Evolutionary conservation across 2,329 filamentous ascomycete genomes (phyloP), one percentile per base, ranked within the genome.

Genomic region (Penicillium sp.): DNA sequence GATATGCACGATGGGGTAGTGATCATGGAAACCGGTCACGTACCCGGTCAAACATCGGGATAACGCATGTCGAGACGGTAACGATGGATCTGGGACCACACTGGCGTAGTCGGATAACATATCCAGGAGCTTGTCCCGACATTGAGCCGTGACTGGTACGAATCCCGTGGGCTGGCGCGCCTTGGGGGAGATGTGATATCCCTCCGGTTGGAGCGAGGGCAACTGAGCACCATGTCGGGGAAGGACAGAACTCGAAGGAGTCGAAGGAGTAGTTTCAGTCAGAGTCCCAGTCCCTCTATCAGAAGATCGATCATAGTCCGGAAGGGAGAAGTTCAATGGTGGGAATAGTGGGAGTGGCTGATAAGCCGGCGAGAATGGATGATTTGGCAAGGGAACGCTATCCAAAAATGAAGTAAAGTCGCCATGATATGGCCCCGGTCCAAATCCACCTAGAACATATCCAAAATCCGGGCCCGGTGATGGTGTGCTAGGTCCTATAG

Each of bases 331-430:
- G 2, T 65, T 61, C 25, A 70, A 56, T 0, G 66, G 51, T 1
- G 68, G 69, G 26, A 72, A 72, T 14, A 72, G 45, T 3, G 69
- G 69, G 14, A 72, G 58, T 5, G 69, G 69, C 36, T 72, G 70
- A 42, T 70, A 72, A 8, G 66, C 65, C 0, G 69, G 69, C 1
- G 69, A 72, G 38, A 65, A 72, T 2, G 69, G 67, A 22, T 72
- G 68, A 40, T 64, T 72, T 2, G 70, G 69, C 14, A 72, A 49
- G 0, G 69, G 67, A 11, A 72, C 68, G 46, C 68, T 72, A 31
- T 72, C 70, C 28, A 72, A 53, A 19, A 72, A 72, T 0, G 70
- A 71, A 2, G 70, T 72, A 19, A 72, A 72, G 41, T 72, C 69
- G 0, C 65, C 68, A n/a, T 68, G 66, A 17, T 70, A 68, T 3